Evolutionary conservation across 202 grass and related monocot genomes (phyloP), one percentile per base, ranked within the genome.

Genomic region (Panicum hallii): DNA sequence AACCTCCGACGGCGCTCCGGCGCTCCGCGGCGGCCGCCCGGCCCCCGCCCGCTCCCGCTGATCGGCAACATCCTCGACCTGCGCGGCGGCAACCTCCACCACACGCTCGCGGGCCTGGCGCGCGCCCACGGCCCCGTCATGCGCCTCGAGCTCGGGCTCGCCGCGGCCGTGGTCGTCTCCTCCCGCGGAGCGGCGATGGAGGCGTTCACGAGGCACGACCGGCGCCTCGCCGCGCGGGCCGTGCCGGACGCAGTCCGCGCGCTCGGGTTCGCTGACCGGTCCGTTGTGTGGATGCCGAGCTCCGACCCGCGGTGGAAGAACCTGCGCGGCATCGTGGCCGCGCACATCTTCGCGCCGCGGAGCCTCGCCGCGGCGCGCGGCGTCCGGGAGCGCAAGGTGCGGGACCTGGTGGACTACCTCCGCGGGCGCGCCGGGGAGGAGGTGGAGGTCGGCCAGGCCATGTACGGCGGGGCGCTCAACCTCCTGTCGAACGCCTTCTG

Each of bases 61-160:
- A 3, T 86, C 26, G 88, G 88, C 23, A 93, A 87, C 78, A 20
- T 90, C 20, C 81, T 86, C 62, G 45, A 40, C 49, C 81, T 93
- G 1, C 20, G 74, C 52, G 64, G 52, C 34, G 70, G 62, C 79
- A 7, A 63, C 42, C 82, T 86, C 66, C 85, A 88, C 66, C 80
- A 73, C 67, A 40, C 58, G 11, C 56, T 93, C n/a, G 73, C 85
- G 4, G 26, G 26, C 26, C 26, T 26, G 26, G 26, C 26, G 26
- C 17, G 23, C 23, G 11, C 6, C 1, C 80, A 90, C 20, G 78
- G 88, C 28, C 88, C 91, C 26, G 30, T 93, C 6, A 88, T 93
- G 64, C 45, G 67, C 8, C 70, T 90, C n/a, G 53, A 34, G 13
- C 67, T 93, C 5, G 91, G 91, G 0, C 78, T 67, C 48, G 28